phyloP scores from a whole-genome alignment of 768 basidiomycete species.

The Tricholoma hemisulphureum region DNA sequence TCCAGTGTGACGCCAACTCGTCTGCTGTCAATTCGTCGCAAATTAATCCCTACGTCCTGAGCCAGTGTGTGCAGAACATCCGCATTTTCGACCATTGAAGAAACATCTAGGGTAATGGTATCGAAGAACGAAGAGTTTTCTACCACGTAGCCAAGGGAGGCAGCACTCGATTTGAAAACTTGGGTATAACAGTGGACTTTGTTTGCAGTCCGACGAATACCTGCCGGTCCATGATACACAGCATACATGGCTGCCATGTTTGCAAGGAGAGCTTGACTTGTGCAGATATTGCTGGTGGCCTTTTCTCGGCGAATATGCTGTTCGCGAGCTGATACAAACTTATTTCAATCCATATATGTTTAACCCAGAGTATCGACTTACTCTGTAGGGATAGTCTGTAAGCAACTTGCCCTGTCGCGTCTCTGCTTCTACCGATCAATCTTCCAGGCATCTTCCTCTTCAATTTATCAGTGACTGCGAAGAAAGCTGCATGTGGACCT shows the following conservation, averaged over 20 bases:
- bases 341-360: not conserved
- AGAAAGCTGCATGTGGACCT: slow-evolving; percentile 97
- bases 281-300: slow-evolving; percentile 98
- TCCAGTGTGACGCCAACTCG: slow-evolving; percentile 89
- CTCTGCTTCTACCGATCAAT: slow-evolving; percentile 87
- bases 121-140: slow-evolving; percentile 85
- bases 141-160: slow-evolving; percentile 71
- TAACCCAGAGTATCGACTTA: slow-evolving; percentile 38
- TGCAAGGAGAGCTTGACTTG: slow-evolving; percentile 93
- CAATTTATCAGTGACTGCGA: slow-evolving; percentile 85
- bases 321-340: slow-evolving; percentile 66
- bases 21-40: slow-evolving; percentile 71
- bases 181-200: slow-evolving; percentile 90
- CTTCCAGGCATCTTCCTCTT: slow-evolving; percentile 99
- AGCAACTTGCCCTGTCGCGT: slow-evolving; percentile 79
- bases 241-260: slow-evolving; percentile 99
- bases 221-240: slow-evolving; percentile 90
- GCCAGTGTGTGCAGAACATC: slow-evolving; percentile 70
- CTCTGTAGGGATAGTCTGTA: slow-evolving; percentile 95
- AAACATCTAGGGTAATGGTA: slow-evolving; percentile 79
- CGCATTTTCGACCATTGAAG: slow-evolving; percentile 52
- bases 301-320: slow-evolving; percentile 98
- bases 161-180: slow-evolving; percentile 65
- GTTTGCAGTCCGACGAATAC: slow-evolving; percentile 79
- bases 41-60: slow-evolving; percentile 68